phyloP scores from a whole-genome alignment of 225 moss, liverwort and hornwort genomes.

The Pseudisothecium myosuroides region DNA sequence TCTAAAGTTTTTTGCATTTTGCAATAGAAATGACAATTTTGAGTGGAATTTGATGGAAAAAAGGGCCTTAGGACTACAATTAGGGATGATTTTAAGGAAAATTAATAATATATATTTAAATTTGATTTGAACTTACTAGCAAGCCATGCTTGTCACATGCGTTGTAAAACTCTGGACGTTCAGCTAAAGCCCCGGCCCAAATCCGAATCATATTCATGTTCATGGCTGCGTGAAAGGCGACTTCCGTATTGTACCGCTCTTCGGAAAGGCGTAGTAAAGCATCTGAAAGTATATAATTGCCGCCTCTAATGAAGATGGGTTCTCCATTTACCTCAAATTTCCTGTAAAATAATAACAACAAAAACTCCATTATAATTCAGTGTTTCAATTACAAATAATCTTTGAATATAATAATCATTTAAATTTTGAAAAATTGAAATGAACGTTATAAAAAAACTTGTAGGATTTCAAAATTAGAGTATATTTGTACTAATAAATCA shows the following conservation, averaged over 20 bases:
- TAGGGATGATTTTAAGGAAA: too few species aligned
- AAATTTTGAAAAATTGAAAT: too few species aligned
- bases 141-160: slow-evolving; percentile 72
- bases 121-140: slow-evolving; percentile 13
- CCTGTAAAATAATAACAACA: background rate
- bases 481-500: background rate
- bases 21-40: too few species aligned
- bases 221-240: slow-evolving; percentile 77
- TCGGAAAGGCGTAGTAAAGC: slow-evolving; percentile 63
- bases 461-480: too few species aligned
- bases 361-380: background rate
- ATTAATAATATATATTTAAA: background rate
- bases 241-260: slow-evolving; percentile 54
- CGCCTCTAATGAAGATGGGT: slow-evolving; percentile 64
- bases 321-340: slow-evolving; percentile 77
- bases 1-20: too few species aligned
- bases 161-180: slow-evolving; percentile 64
- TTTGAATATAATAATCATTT: too few species aligned
- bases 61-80: too few species aligned
- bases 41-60: too few species aligned
- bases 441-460: too few species aligned
- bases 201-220: slow-evolving; percentile 93
- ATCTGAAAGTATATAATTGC: slow-evolving; percentile 78
- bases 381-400: background rate
- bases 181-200: slow-evolving; percentile 76